Percentiles rank a stretch among this genome's conserved stretches.
Conservation (phyloP, 2,329 filamentous ascomycete genomes). For the Sarocladiaceae sp. region DNA sequence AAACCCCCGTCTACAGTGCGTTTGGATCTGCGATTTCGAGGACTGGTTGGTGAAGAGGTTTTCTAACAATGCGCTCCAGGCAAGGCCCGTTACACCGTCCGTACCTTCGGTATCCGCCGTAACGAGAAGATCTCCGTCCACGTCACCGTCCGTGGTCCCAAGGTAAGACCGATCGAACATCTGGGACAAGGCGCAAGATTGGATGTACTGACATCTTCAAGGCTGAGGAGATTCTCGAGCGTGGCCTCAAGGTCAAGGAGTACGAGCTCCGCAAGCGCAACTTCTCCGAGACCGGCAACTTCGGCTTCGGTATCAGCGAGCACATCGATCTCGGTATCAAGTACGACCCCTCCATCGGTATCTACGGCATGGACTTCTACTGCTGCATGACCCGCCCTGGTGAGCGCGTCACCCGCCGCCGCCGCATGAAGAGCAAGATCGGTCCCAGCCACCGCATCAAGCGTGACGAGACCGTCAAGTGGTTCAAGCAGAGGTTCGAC, state of each 20-base stretch:
- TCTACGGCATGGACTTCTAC: constrained; percentile 99
- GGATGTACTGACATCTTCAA: constrained; percentile 25
- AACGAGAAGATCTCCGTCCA: constrained; percentile 99
- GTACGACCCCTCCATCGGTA: constrained; percentile 97
- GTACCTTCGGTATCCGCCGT: constrained; percentile 99
- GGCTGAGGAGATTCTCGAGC: constrained; percentile 99
- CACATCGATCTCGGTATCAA: constrained; percentile 99
- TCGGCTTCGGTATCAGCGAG: constrained; percentile 99
- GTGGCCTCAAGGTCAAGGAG: constrained; percentile 99
- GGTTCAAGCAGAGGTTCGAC: constrained; percentile 89
- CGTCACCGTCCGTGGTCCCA: constrained; percentile 96
- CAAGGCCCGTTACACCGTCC: constrained; percentile 99
- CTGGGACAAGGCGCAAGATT: background rate
- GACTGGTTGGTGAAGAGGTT: background rate
- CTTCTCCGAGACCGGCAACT: constrained; percentile 99
- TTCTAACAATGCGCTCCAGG: constrained; percentile 40
- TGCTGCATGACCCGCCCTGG: constrained; percentile 99
- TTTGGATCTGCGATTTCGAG: constrained; percentile 16
- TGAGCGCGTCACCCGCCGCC: constrained; percentile 94
- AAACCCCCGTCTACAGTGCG: constrained; percentile 99
- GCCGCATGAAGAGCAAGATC: constrained; percentile 80
- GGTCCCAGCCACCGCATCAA: constrained; percentile 88
- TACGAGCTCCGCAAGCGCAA: constrained; percentile 99
- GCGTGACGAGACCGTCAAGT: constrained; percentile 93
- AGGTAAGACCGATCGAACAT: constrained; percentile 35